phyloP scores from a whole-genome alignment of 2,329 filamentous ascomycete species.

The Calonectria pseudoturangicola region DNA sequence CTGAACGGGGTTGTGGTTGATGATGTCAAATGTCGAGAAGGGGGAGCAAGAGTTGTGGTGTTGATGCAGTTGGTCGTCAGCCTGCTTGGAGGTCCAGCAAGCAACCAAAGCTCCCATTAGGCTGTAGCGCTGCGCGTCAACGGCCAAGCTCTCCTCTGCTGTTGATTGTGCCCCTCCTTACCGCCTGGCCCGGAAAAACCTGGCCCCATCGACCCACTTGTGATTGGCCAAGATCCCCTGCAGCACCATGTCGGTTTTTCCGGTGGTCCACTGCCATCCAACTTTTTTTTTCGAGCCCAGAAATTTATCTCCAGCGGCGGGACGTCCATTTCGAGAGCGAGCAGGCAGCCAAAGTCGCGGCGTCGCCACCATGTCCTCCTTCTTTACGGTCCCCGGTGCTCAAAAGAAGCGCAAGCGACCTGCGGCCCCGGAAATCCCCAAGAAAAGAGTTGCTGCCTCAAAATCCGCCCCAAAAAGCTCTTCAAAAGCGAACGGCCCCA shows the following conservation, averaged over 20 bases:
- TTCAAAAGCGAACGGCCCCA: constrained; percentile 62
- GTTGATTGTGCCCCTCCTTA: constrained; percentile 57
- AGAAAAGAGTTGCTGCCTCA: constrained; percentile 74
- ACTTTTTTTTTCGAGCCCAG: constrained; percentile 64
- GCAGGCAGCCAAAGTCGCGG: constrained; percentile 52
- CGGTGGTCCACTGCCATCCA: constrained; percentile 54
- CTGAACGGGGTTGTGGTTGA: constrained; percentile 41
- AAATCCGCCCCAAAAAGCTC: constrained; percentile 65
- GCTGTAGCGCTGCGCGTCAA: constrained; percentile 64
- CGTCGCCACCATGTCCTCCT: constrained; percentile 85
- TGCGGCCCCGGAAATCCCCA: constrained; percentile 71
- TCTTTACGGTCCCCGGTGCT: constrained; percentile 91
- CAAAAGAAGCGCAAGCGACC: constrained; percentile 93
- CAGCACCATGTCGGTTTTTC: constrained; percentile 45
- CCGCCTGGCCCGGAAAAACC: constrained; percentile 60
- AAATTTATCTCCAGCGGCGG: constrained; percentile 56
- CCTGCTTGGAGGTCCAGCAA: constrained; percentile 50
- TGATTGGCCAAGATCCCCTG: constrained; percentile 51
- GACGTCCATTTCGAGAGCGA: constrained; percentile 52
- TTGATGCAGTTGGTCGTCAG: constrained; percentile 47
- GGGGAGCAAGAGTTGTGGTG: constrained; percentile 47
- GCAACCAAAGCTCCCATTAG: constrained; percentile 57
- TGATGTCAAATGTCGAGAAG: constrained; percentile 40
- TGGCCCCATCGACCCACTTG: constrained; percentile 42
- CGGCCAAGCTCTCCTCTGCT: constrained; percentile 49